Evolutionary conservation across 2,329 filamentous ascomycete genomes (phyloP).

Genomic region (Penicillium sp.): DNA sequence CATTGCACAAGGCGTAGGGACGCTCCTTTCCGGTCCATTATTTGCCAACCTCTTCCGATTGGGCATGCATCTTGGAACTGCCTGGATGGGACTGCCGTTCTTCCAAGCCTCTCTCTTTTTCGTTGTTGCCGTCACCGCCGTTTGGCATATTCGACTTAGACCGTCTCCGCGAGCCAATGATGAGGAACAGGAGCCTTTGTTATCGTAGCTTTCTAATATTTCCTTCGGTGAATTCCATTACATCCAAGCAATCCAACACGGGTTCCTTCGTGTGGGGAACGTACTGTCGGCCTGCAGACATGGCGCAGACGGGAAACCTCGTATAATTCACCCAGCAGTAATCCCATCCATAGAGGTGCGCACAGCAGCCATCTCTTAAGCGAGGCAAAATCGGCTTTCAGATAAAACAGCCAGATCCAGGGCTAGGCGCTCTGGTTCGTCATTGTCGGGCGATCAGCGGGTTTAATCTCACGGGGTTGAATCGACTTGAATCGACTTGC

Average conservation of each 20-base stretch:
- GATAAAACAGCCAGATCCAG: not conserved
- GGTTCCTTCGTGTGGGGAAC: not conserved
- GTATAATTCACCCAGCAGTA: not conserved
- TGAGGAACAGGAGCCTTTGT: constrained; percentile 11
- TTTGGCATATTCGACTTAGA: constrained; percentile 12
- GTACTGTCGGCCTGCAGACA: not conserved
- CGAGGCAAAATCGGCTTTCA: not conserved
- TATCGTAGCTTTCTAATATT: constrained; percentile 1
- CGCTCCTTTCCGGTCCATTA: constrained; percentile 23
- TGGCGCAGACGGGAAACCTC: not conserved
- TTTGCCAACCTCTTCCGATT: constrained; percentile 26
- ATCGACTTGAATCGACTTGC: not conserved
- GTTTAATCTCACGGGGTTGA: constrained; percentile 13
- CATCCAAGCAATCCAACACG: not conserved
- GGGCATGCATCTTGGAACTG: constrained; percentile 24
- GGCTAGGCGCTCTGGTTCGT: not conserved
- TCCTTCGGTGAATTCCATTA: not conserved
- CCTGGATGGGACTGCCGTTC: constrained; percentile 29
- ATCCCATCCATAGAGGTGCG: not conserved
- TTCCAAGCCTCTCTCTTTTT: constrained; percentile 21
- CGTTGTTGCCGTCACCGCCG: constrained; percentile 9
- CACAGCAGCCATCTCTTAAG: not conserved
- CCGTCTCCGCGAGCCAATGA: not conserved
- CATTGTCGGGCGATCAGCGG: constrained; percentile 11
- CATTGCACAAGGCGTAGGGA: constrained; percentile 20